Evolutionary conservation across 495 filamentous ascomycete genomes (phyloP).

Genomic region (Lasiosphaeria miniovina): DNA sequence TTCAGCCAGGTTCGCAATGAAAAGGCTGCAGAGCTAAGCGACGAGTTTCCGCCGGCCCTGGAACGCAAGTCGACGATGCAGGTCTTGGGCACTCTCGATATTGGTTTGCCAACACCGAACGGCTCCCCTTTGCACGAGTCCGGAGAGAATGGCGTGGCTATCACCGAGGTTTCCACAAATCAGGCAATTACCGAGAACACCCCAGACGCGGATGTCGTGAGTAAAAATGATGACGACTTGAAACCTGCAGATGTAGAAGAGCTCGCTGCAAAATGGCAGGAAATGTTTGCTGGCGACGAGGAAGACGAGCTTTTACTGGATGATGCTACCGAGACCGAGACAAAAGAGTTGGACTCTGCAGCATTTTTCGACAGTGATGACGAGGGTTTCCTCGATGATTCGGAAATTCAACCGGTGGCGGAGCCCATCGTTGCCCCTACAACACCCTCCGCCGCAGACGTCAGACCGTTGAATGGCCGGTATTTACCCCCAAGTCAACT

Average conservation of each 20-base stretch:
- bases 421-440: constrained; percentile 16
- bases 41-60: constrained; percentile 28
- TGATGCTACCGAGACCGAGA: constrained; percentile 29
- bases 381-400: constrained; percentile 68
- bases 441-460: constrained; percentile 9
- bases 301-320: constrained; percentile 58
- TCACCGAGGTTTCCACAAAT: constrained; percentile 1
- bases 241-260: constrained; percentile 41
- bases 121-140: constrained; percentile 34
- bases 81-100: constrained; percentile 41
- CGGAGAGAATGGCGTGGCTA: constrained; percentile 26
- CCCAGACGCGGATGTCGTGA: not conserved
- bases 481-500: constrained; percentile 33
- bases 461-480: constrained; percentile 26
- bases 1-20: constrained; percentile 40
- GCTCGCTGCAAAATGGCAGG: constrained; percentile 78
- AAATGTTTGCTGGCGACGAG: constrained; percentile 75
- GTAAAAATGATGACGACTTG: constrained; percentile 20
- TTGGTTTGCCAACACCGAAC: constrained; percentile 21
- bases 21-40: constrained; percentile 14
- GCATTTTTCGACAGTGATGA: constrained; percentile 67
- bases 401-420: constrained; percentile 30
- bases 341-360: constrained; percentile 48
- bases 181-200: constrained; percentile 9
- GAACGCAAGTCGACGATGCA: constrained; percentile 61